A percentile compares a stretch with the other conserved stretches of the same genome.
Conservation (phyloP, 108 stramenopile genomes). For the Cyclotella cryptica region DNA sequence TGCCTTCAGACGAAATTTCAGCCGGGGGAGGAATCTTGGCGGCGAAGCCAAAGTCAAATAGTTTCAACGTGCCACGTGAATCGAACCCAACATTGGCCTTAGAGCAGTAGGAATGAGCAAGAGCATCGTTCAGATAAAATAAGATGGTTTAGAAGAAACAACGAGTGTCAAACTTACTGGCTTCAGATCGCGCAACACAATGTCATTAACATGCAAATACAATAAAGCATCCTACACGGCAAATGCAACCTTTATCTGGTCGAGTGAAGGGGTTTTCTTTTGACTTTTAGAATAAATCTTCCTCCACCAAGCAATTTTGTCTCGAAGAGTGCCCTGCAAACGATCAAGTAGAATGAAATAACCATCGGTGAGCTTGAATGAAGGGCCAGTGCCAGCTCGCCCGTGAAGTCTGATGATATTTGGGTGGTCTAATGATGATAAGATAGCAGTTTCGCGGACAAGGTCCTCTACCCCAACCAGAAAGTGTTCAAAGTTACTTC, state of each 20-base stretch:
- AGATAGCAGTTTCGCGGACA: constrained; percentile 44
- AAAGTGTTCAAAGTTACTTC: constrained; percentile 24
- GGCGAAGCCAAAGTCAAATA: too few relatives aligned
- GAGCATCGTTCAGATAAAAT: too few relatives aligned
- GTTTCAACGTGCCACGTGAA: constrained; percentile 13
- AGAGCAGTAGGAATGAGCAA: too few relatives aligned
- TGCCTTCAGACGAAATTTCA: constrained; percentile 26
- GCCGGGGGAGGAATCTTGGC: too few relatives aligned
- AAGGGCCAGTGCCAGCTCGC: constrained; percentile 6
- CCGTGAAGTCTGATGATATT: constrained; percentile 43
- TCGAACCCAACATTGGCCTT: constrained; percentile 64
- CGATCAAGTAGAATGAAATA: constrained; percentile 80
- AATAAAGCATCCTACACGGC: constrained; percentile 43
- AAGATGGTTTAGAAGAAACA: too few relatives aligned
- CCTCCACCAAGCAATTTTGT: constrained; percentile 72
- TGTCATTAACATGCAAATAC: constrained; percentile 56
- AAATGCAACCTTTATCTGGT: constrained; percentile 14
- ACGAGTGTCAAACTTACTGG: too few relatives aligned
- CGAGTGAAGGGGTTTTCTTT: constrained; percentile 15
- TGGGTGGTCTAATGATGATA: constrained; percentile 31
- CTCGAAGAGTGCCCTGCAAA: constrained; percentile 71
- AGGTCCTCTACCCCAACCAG: too few relatives aligned
- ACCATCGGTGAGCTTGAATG: constrained; percentile 47
- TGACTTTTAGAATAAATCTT: constrained; percentile 12
- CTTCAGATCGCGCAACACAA: constrained; percentile 67